Base-by-base conservation (phyloP, 805 yeast species). In the Candida ascalaphidarum region DNA sequence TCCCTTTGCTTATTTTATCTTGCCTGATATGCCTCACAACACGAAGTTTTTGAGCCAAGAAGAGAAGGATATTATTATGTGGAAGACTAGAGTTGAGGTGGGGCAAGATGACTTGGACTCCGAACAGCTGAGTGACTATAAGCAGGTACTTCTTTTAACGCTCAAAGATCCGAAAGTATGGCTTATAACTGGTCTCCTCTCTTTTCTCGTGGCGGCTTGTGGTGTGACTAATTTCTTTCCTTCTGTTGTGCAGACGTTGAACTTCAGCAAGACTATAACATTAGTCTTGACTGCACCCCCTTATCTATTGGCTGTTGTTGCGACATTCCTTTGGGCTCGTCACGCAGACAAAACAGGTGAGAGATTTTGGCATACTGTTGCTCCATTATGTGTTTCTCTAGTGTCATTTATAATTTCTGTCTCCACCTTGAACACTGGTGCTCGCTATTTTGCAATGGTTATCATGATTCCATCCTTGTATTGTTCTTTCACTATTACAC, bases 191-290 rank as follows among this genome's bases (percentile, higher is more conserved):
- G 66, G 64, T 26, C 53, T 56, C 28, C 50, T 65, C 15, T 50
- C 70, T 2, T 63, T 61, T 48, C 49, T 66, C 17, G 78, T 69
- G 27, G 74, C 74, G 15, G 76, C 78, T 22, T 68, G 74, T 37
- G 77, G 78, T 46, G 76, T 72, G 26, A 69, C 77, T 12, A 67
- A 72, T 43, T 73, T 71, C 45, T 74, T 72, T 58, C 81, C 81
- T 16, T 61, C 78, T 1, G 72, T 76, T 16, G 79, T 76, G 11
- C 44, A 59, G 32, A 71, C 80, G 10, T 57, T 76, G 35, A 65
- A 71, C 24, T 76, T 70, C 39, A 47, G 50, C 41, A 55, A 61
- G 26, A 58, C 71, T 21, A 57, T 66, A 25, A 71, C 80, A 3
- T 58, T 73, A 27, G 67, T 71, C 36, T 55, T 75, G 31, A 71